phyloP scores from a whole-genome alignment of 129 eudicot genomes.

The Silybum marianum region DNA sequence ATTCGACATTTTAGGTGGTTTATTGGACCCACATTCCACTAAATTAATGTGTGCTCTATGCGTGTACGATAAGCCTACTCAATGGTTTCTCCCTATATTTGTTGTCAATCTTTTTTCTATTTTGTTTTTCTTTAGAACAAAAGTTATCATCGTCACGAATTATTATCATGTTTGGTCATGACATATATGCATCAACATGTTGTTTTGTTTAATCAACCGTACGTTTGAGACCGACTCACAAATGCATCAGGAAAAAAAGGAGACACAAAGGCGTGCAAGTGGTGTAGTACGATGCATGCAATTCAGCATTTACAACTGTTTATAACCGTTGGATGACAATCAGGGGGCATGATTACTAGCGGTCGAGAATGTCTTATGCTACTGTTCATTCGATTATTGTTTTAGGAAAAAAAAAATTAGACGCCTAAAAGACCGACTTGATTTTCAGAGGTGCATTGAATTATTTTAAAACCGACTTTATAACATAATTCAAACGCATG shows the following conservation, averaged over 20 bases:
- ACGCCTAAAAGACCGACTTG: too few relatives aligned
- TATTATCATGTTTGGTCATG: not conserved
- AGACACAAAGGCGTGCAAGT: not conserved
- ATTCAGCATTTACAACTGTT: not conserved
- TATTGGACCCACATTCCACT: slow-evolving; percentile 31
- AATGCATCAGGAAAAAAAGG: not conserved
- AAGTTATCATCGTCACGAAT: not conserved
- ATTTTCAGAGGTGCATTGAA: not conserved
- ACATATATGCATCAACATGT: not conserved
- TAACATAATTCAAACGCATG: not conserved
- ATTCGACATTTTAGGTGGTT: slow-evolving; percentile 3
- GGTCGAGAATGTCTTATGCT: not conserved
- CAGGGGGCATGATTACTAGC: not conserved
- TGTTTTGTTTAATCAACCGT: not conserved
- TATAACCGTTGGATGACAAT: not conserved
- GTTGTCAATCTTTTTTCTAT: not conserved
- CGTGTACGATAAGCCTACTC: slow-evolving; percentile 27
- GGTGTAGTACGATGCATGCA: not conserved
- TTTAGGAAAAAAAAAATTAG: too few relatives aligned
- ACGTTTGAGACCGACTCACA: not conserved
- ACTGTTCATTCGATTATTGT: too few relatives aligned
- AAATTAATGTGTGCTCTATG: slow-evolving; percentile 16
- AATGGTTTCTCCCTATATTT: not conserved
- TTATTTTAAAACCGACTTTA: not conserved
- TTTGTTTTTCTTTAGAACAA: not conserved